Base-by-base conservation (phyloP, 2,329 filamentous ascomycete species). In the Trichoderma brevicompactum region DNA sequence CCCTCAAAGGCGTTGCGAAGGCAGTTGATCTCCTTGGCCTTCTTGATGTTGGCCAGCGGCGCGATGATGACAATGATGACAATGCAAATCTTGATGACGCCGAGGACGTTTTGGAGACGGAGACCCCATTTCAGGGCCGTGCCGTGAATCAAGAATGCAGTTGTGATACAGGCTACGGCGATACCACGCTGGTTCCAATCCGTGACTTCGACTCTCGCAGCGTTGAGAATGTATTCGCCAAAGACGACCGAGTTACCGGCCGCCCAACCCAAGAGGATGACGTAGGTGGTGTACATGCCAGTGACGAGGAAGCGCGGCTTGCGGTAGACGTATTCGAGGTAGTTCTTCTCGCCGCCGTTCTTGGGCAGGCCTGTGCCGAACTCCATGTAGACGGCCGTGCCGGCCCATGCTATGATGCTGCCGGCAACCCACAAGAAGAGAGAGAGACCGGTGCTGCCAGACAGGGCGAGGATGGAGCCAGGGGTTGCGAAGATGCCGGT, bases 161-260 rank as follows among this genome's bases (percentile, higher is more conserved):
- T 74, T 0, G 87, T 89, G 71, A 91, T 85, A 73, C 88, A 89
- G 10, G 84, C 87, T n/a, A 91, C 77, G 38, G 87, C 89, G 17
- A 91, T 79, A 49, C 82, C 87, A 44, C 89, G 82, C 77, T 90
- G 86, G 74, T 90, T 89, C 87, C 87, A 90, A 23, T 87, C 80
- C 55, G 79, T 82, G 28, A 88, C 85, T 68, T 90, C 83, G 23
- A 86, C 81, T 12, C 86, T 78, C 10, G 88, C 85, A 8, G 88
- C 89, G 71, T 88, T 82, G 2, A 91, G 81, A 65, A 91, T 86
- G 75, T 91, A 91, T 73, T 90, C 87, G 66, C 88, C 88, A 68
- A 91, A 90, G 44, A 90, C 83, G 68, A 91, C 85, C 0, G 85
- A 89, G 75, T 91, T 91, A 13, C 85, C 85, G 7, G 85, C 85